Conservation (phyloP, 352 stramenopile genomes). For the Plasmopara viticola region DNA sequence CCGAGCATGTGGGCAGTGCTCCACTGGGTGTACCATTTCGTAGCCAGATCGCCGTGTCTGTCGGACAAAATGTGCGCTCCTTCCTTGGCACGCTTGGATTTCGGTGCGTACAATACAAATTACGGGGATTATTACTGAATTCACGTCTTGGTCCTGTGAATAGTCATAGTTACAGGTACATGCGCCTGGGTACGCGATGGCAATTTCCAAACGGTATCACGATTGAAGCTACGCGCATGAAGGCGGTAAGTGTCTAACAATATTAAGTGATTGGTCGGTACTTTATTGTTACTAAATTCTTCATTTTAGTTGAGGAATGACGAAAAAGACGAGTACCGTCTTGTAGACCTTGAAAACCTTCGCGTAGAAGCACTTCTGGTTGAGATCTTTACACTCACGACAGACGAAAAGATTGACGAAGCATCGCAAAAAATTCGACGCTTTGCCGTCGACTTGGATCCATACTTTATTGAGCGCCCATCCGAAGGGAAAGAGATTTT, state of each 20-base stretch:
- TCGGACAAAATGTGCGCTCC: conserved; percentile 71
- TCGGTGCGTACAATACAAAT: conserved; percentile 30
- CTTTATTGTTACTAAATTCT: too few relatives aligned
- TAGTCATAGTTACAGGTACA: conserved; percentile 81
- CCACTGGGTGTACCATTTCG: conserved; percentile 70
- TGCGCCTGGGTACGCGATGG: conserved; percentile 76
- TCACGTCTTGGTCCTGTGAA: background rate
- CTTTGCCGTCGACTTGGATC: conserved; percentile 74
- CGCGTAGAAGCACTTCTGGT: conserved; percentile 78
- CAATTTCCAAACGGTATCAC: conserved; percentile 79
- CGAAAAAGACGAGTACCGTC: conserved; percentile 76
- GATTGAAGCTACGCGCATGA: conserved; percentile 82
- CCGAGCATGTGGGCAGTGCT: conserved; percentile 55
- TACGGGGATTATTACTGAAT: too few relatives aligned
- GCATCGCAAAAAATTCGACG: conserved; percentile 75
- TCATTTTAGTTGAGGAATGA: conserved; percentile 12
- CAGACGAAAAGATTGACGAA: conserved; percentile 83
- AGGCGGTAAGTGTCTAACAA: conserved; percentile 40
- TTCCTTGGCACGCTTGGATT: conserved; percentile 76
- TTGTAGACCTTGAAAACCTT: conserved; percentile 78
- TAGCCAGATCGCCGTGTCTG: conserved; percentile 76
- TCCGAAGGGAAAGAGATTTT: conserved; percentile 83
- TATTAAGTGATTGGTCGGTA: too few relatives aligned
- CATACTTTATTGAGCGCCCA: conserved; percentile 79
- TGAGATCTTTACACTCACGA: conserved; percentile 80